Conservation (phyloP, 108 stramenopile species). For the Cyclostephanos tholiformis region DNA sequence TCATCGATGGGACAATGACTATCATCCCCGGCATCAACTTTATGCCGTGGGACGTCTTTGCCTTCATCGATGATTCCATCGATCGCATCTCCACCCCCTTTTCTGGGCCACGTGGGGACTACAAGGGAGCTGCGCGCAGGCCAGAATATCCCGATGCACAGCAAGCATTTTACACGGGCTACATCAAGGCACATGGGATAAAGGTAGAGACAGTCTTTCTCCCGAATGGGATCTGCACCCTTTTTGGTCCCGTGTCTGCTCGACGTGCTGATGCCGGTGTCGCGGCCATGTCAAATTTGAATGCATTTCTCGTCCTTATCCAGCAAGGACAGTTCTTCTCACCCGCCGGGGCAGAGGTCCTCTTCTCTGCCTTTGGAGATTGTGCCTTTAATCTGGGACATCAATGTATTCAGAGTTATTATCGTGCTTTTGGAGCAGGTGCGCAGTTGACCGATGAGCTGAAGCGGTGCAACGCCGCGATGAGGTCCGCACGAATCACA, state of each 20-base stretch:
- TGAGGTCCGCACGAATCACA: slow-evolving; percentile 1
- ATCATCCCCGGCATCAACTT: neutral
- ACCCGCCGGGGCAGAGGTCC: neutral
- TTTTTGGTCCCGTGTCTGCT: slow-evolving; percentile 31
- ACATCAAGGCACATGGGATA: slow-evolving; percentile 19
- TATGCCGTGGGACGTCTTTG: slow-evolving; percentile 18
- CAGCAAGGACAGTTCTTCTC: slow-evolving; percentile 6
- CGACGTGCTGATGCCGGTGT: slow-evolving; percentile 5
- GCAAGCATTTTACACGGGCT: slow-evolving; percentile 26
- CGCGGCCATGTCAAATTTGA: slow-evolving; percentile 10
- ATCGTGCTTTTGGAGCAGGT: too few relatives aligned
- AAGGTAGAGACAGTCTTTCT: too few relatives aligned
- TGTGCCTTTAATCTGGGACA: neutral
- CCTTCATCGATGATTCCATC: slow-evolving; percentile 26
- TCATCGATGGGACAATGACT: neutral
- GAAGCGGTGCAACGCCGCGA: neutral
- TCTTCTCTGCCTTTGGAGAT: neutral
- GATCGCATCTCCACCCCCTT: slow-evolving; percentile 12
- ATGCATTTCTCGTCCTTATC: slow-evolving; percentile 3
- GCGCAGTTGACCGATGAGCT: neutral
- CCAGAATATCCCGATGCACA: neutral
- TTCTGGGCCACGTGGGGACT: slow-evolving; percentile 29
- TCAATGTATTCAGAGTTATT: neutral
- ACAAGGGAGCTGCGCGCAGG: slow-evolving; percentile 14
- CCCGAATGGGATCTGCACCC: slow-evolving; percentile 26